Evolutionary conservation across 768 basidiomycete genomes (phyloP), one percentile per base, ranked within the genome.

Genomic region (Fomitopsis serialis): DNA sequence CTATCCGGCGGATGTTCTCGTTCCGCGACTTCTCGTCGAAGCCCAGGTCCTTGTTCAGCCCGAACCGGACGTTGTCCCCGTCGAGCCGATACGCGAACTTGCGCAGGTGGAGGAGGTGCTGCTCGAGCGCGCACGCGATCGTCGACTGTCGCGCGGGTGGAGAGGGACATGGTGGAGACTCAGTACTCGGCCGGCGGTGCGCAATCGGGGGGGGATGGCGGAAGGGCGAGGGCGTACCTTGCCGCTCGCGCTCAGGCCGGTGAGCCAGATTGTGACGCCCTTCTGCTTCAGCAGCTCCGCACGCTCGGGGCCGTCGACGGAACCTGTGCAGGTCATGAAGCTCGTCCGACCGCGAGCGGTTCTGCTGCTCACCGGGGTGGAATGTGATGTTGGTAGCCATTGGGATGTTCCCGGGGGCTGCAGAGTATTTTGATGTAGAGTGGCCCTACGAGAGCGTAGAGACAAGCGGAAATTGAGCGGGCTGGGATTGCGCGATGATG

Each of bases 1-100:
- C 92, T 56, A 98, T 97, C 53, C 97, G 79, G 48, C 97, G 86
- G 65, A 99, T 98, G 72, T 99, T 95, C 71, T 97, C 92, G 58
- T 89, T 89, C 52, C 94, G 80, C 46, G 94, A 94, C 64, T 81
- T 84, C 64, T 94, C 92, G 61, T 92, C 88, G 63, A 98, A 98
- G 3, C 92, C 92, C 37, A 98, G 84, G 66, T 97, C 94, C 72
- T 89, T 98, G 78, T 98, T 99, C 48, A 99, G 74, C 8, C 97
- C 97, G 63, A 96, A 92, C 56, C 97, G 84, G 51, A 99, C 76
- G 66, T 94, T 95, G 73, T 98, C 97, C 2, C 97, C 97, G 63
- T 99, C 97, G 34, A 99, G 79, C 23, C 96, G 84, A 70, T 98
- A 98, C 42, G 85, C 74, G 63, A 90, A 94, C 63, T 88, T 90